Percentiles rank a stretch among this genome's conserved stretches.
phyloP scores from a whole-genome alignment of 306 rosid species.

The Casuarina equisetifolia region DNA sequence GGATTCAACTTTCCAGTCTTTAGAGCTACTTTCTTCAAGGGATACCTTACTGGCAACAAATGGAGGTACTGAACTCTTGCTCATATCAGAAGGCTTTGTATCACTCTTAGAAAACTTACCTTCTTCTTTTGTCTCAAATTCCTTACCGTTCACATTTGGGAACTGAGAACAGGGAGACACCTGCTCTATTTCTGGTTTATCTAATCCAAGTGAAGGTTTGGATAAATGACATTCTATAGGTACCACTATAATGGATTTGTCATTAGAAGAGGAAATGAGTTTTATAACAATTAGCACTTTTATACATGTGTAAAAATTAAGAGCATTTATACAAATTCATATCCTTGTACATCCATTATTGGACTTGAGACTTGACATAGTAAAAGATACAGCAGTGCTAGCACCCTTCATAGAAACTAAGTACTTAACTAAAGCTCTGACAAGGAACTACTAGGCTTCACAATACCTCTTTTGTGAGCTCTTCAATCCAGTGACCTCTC shows the following conservation, averaged over 20 bases:
- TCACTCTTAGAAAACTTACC: slow-evolving; percentile 31
- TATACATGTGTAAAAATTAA: no score
- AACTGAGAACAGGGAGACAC: slow-evolving; percentile 23
- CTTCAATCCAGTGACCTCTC: slow-evolving; percentile 48
- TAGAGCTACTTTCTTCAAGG: slow-evolving; percentile 24
- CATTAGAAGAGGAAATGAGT: no score
- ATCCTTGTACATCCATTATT: no score
- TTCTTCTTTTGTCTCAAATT: slow-evolving; percentile 22
- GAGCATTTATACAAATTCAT: no score
- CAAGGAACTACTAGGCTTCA: background rate
- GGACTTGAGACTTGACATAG: no score
- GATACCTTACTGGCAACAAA: slow-evolving; percentile 28
- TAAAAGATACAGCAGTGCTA: no score
- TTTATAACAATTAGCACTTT: no score
- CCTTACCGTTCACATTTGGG: slow-evolving; percentile 33
- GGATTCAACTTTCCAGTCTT: slow-evolving; percentile 37
- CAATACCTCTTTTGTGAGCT: slow-evolving; percentile 7
- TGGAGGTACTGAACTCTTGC: slow-evolving; percentile 30
- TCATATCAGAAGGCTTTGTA: slow-evolving; percentile 43
- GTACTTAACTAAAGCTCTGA: no score
- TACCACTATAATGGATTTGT: slow-evolving; percentile 1
- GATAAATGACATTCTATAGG: slow-evolving; percentile 33
- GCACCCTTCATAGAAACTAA: no score
- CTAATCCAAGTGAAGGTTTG: slow-evolving; percentile 26
- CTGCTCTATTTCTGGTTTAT: slow-evolving; percentile 39